Percentiles rank a stretch among this genome's conserved stretches.
phyloP scores from a whole-genome alignment of 495 filamentous ascomycete species.

The Sabuloglossum arenarium region DNA sequence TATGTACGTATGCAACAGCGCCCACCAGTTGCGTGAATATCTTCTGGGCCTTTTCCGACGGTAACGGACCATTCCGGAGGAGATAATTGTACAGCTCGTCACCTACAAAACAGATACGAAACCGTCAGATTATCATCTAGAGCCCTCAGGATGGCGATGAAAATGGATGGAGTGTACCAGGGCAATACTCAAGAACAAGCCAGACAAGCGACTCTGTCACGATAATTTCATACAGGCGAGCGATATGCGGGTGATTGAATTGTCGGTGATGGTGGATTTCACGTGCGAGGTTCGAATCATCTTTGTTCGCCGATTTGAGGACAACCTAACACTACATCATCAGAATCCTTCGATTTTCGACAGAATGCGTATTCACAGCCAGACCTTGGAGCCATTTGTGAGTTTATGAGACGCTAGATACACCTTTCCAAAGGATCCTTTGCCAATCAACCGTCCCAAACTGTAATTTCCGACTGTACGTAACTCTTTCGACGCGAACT shows the following conservation, averaged over 20 bases:
- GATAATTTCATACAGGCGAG: conserved; percentile 89
- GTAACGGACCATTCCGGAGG: conserved; percentile 61
- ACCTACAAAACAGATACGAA: conserved; percentile 25
- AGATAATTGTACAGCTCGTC: conserved; percentile 97
- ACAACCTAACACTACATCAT: conserved; percentile 44
- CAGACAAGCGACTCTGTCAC: conserved; percentile 89
- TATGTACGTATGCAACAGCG: conserved; percentile 88
- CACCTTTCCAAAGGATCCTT: conserved; percentile 95
- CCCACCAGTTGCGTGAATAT: conserved; percentile 94
- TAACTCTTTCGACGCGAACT: conserved; percentile 85
- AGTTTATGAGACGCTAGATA: conserved; percentile 94
- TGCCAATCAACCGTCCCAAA: conserved; percentile 78
- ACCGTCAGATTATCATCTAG: neutral
- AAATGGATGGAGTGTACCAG: conserved; percentile 34
- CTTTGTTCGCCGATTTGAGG: conserved; percentile 90
- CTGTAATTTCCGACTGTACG: conserved; percentile 87
- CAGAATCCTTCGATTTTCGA: neutral
- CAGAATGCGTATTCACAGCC: neutral
- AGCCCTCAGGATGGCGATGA: neutral
- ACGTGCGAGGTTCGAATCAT: conserved; percentile 83
- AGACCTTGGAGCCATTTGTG: conserved; percentile 95
- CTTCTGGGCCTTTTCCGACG: conserved; percentile 76
- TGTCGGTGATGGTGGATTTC: conserved; percentile 98
- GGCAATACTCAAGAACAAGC: conserved; percentile 92
- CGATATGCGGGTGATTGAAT: conserved; percentile 94